Evolutionary conservation across 2,329 filamentous ascomycete species (phyloP).

Genomic region (Aspergillus caelatus): DNA sequence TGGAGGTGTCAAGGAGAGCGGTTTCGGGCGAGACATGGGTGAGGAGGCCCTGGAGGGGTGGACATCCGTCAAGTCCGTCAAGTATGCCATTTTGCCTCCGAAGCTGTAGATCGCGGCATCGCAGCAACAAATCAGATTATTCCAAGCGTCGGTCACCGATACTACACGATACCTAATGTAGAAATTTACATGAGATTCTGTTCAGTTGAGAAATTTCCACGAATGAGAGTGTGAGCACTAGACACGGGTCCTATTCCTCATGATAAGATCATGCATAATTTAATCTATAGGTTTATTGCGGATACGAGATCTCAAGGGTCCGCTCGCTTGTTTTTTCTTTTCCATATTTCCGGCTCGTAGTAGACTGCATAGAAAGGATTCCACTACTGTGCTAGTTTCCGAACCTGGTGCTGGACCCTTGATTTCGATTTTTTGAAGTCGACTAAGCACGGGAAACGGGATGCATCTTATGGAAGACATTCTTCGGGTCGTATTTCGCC

Average conservation of each 20-base stretch:
- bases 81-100: conserved; percentile 17
- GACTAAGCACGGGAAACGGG: conserved; percentile 16
- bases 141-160: neutral
- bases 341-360: neutral
- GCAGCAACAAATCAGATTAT: neutral
- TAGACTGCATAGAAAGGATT: neutral
- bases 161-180: neutral
- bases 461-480: conserved; percentile 51
- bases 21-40: conserved; percentile 32
- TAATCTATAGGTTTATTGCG: neutral
- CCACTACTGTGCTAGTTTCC: neutral
- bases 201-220: neutral
- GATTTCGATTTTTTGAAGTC: neutral
- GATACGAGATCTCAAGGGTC: neutral
- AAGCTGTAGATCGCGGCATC: neutral
- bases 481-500: conserved; percentile 50
- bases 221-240: neutral
- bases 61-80: conserved; percentile 27
- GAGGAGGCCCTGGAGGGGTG: conserved; percentile 30
- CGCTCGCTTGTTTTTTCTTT: neutral
- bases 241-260: neutral
- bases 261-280: neutral
- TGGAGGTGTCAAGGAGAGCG: conserved; percentile 32
- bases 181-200: neutral
- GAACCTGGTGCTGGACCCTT: neutral